phyloP scores from a whole-genome alignment of 1,139 yeast genomes.

The Suhomyces bolitotheri region DNA sequence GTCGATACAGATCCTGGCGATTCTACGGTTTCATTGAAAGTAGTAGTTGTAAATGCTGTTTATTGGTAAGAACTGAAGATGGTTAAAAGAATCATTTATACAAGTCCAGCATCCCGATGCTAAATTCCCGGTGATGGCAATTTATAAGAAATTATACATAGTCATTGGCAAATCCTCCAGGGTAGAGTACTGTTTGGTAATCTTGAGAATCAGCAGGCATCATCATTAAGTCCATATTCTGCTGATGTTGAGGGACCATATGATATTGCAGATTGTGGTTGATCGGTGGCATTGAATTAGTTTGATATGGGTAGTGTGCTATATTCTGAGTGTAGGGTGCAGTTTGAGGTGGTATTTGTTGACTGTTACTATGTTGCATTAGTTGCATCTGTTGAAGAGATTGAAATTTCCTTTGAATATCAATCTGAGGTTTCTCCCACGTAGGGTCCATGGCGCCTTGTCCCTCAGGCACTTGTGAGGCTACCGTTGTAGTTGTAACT shows the following conservation, averaged over 20 bases:
- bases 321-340: slow-evolving; percentile 9
- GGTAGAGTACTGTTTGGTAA: slow-evolving; percentile 17
- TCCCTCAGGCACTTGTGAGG: slow-evolving; percentile 1
- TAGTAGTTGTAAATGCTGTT: slow-evolving; percentile 4
- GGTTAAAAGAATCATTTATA: neutral
- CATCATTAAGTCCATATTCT: slow-evolving; percentile 23
- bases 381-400: slow-evolving; percentile 22
- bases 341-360: slow-evolving; percentile 7
- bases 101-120: slow-evolving; percentile 5
- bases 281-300: slow-evolving; percentile 4
- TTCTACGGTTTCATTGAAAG: no score
- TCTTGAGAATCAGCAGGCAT: slow-evolving; percentile 16
- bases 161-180: slow-evolving; percentile 13
- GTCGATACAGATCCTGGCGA: no score
- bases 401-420: slow-evolving; percentile 26
- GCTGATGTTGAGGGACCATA: slow-evolving; percentile 8
- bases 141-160: slow-evolving; percentile 6
- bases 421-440: slow-evolving; percentile 23
- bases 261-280: slow-evolving; percentile 7
- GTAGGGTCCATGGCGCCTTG: slow-evolving; percentile 2
- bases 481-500: slow-evolving; percentile 1
- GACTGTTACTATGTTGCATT: slow-evolving; percentile 11
- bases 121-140: slow-evolving; percentile 1
- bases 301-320: slow-evolving; percentile 13
- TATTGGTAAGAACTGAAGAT: slow-evolving; percentile 6